phyloP scores from a whole-genome alignment of 306 rosid genomes.

The Phaseolus lunatus region DNA sequence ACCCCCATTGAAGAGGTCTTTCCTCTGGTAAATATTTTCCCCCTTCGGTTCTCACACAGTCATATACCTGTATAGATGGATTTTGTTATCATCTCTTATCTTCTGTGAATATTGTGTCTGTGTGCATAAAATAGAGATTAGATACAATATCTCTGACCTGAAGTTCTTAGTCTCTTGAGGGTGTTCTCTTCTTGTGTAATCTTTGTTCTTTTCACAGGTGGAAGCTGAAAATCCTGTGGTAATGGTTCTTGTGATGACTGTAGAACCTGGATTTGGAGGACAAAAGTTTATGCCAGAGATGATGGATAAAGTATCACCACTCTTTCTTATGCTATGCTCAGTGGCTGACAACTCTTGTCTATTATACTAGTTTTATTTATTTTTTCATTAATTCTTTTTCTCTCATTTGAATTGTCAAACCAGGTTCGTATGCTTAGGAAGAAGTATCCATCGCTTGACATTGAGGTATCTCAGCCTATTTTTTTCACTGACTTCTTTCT shows the following conservation, averaged over 20 bases:
- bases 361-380: constrained; percentile 4
- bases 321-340: constrained; percentile 19
- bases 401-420: constrained; percentile 16
- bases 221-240: constrained; percentile 88
- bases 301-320: constrained; percentile 80
- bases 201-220: constrained; percentile 59
- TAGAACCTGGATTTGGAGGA: constrained; percentile 99
- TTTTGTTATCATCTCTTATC: constrained; percentile 7
- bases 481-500: constrained; percentile 30
- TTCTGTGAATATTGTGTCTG: background rate
- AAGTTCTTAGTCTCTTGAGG: constrained; percentile 16
- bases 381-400: constrained; percentile 23
- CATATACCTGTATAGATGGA: constrained; percentile 16
- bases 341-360: constrained; percentile 31
- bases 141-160: background rate
- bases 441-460: constrained; percentile 91
- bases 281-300: constrained; percentile 91
- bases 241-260: constrained; percentile 99
- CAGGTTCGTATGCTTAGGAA: constrained; percentile 83
- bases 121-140: constrained; percentile 8
- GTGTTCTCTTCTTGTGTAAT: background rate
- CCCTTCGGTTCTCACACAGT: background rate
- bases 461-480: constrained; percentile 66
- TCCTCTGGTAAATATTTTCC: constrained; percentile 71
- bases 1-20: constrained; percentile 84